Conservation (phyloP, 768 basidiomycete species). For the Mrakia blollopis region DNA sequence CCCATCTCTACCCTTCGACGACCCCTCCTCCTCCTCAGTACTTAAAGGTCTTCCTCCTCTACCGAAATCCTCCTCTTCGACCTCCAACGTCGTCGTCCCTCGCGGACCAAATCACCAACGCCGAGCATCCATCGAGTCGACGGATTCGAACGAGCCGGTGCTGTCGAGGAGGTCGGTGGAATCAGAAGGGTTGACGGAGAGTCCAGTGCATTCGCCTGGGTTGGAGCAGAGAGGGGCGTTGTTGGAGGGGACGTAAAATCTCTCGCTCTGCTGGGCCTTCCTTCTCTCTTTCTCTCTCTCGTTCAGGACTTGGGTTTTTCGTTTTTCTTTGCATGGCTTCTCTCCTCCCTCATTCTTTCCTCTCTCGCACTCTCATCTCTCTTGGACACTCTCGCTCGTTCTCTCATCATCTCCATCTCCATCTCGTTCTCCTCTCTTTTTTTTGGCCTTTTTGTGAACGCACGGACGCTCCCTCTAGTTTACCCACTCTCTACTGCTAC, state of each 20-base stretch:
- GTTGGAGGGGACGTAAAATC: not conserved
- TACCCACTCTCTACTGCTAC: no score
- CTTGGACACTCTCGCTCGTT: no score
- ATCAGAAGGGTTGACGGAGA: not conserved
- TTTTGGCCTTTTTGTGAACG: no score
- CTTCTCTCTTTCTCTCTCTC: not conserved
- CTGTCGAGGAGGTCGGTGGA: not conserved
- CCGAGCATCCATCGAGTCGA: not conserved
- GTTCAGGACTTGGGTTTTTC: no score
- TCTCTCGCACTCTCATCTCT: no score
- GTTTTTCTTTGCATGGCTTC: no score
- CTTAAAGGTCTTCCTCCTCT: not conserved
- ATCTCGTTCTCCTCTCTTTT: no score
- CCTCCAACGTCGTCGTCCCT: constrained; percentile 2
- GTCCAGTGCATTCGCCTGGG: not conserved
- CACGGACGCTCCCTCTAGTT: no score
- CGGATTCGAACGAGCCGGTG: not conserved
- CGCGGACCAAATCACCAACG: not conserved
- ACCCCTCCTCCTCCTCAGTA: not conserved
- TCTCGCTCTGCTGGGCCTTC: not conserved
- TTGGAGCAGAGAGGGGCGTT: not conserved
- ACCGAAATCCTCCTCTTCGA: not conserved
- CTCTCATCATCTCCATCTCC: no score
- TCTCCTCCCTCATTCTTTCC: no score
- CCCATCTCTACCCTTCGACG: not conserved